These are phyloP conservation scores for Tulasnella sp. DNA, from an alignment of 768 basidiomycete genomes.

Conservation along the genomic window DNA sequence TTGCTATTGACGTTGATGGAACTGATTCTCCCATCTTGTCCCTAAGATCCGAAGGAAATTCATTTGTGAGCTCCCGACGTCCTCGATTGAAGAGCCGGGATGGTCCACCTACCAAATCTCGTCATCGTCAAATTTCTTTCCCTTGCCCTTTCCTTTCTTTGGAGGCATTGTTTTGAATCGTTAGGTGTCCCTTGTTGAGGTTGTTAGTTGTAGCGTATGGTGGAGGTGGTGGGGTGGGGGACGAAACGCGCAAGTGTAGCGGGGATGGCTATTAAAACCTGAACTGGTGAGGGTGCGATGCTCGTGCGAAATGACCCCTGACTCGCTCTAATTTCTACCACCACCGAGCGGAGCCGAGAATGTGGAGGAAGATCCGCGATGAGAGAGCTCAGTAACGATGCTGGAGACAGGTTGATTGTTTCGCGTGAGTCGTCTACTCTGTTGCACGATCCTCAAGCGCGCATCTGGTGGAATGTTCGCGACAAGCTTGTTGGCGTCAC, in stretches of 20 bases:
- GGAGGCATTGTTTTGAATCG: constrained; percentile 47
- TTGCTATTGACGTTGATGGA: constrained; percentile 38
- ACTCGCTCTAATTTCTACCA: not conserved
- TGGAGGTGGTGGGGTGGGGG: not conserved
- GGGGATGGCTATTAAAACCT: not conserved
- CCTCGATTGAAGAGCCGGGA: constrained; percentile 30
- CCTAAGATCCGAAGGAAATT: constrained; percentile 40
- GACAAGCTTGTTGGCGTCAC: no score
- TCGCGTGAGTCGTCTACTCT: not conserved
- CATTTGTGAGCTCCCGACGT: constrained; percentile 30
- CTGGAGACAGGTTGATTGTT: not conserved
- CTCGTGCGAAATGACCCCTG: not conserved
- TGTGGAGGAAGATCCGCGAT: not conserved
- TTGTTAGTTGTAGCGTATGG: not conserved
- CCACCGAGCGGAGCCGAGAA: not conserved
- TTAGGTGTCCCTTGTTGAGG: not conserved
- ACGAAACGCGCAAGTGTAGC: not conserved
- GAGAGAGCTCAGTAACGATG: not conserved
- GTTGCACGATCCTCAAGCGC: not conserved
- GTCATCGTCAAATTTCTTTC: constrained; percentile 76
- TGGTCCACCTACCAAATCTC: constrained; percentile 61
- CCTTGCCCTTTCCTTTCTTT: constrained; percentile 71
- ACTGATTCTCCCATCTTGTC: constrained; percentile 60
- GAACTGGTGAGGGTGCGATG: constrained; percentile 1
- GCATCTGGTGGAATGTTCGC: no score